phyloP scores from a whole-genome alignment of 2,329 filamentous ascomycete species.

The Fusarium xyrophilum region DNA sequence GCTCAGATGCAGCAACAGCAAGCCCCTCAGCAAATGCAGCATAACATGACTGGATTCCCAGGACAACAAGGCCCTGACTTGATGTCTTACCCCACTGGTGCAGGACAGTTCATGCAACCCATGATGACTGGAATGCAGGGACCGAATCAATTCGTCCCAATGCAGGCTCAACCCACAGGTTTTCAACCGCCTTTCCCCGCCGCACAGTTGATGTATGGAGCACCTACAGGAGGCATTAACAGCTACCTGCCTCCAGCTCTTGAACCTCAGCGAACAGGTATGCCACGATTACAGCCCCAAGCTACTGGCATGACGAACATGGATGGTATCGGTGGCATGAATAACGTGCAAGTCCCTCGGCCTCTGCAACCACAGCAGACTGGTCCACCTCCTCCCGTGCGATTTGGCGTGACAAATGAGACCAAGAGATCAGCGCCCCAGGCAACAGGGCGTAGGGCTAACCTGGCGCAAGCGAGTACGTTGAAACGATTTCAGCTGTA shows the following conservation, averaged over 20 bases:
- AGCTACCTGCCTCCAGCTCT: constrained; percentile 65
- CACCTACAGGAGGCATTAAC: constrained; percentile 57
- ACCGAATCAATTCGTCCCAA: constrained; percentile 52
- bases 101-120: constrained; percentile 53
- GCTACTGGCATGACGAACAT: constrained; percentile 47
- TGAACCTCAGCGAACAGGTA: constrained; percentile 65
- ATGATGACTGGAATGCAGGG: constrained; percentile 57
- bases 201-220: constrained; percentile 59
- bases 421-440: constrained; percentile 83
- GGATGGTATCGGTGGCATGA: constrained; percentile 56
- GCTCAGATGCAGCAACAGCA: constrained; percentile 54
- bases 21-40: constrained; percentile 49
- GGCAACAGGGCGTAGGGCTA: constrained; percentile 87
- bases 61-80: constrained; percentile 48
- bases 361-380: constrained; percentile 57
- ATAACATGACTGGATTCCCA: constrained; percentile 48
- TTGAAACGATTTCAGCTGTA: constrained; percentile 44
- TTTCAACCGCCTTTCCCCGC: constrained; percentile 56
- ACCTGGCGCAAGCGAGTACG: constrained; percentile 95
- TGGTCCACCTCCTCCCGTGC: constrained; percentile 80
- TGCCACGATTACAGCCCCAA: constrained; percentile 57
- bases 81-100: constrained; percentile 48
- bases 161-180: constrained; percentile 70
- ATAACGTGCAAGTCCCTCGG: constrained; percentile 52
- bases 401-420: constrained; percentile 80